These are phyloP conservation scores for Pugionium cornutum DNA, from an alignment of 345 rosid genomes.

Conservation along the genomic window DNA sequence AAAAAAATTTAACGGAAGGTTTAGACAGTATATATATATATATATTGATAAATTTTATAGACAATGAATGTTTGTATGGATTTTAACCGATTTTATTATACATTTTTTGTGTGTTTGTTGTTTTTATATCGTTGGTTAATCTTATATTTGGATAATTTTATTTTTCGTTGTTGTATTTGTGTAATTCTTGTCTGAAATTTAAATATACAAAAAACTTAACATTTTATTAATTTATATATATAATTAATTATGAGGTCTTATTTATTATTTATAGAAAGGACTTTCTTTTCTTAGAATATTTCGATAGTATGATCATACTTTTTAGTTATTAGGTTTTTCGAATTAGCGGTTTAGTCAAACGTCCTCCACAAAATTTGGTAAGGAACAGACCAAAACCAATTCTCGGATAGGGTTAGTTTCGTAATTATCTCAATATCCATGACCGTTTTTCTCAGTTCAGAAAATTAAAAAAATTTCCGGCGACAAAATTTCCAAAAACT, in stretches of 20 bases:
- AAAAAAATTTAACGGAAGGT: too few relatives aligned
- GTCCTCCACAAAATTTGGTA: slow-evolving; percentile 29
- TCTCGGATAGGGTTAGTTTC: slow-evolving; percentile 14
- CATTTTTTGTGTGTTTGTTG: too few relatives aligned
- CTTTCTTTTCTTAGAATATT: not conserved
- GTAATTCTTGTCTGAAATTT: too few relatives aligned
- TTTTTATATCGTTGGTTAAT: too few relatives aligned
- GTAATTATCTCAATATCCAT: slow-evolving; percentile 4
- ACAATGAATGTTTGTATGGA: too few relatives aligned
- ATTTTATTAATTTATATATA: too few relatives aligned
- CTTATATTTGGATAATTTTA: too few relatives aligned
- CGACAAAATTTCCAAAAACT: slow-evolving; percentile 11
- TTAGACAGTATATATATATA: too few relatives aligned
- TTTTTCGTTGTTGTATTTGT: too few relatives aligned
- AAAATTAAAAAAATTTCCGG: slow-evolving; percentile 9
- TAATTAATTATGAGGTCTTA: not conserved
- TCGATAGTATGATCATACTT: not conserved
- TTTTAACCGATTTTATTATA: too few relatives aligned
- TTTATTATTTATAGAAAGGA: not conserved
- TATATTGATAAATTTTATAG: too few relatives aligned
- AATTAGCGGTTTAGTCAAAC: slow-evolving; percentile 12
- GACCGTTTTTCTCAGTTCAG: not conserved
- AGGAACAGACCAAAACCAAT: slow-evolving; percentile 24
- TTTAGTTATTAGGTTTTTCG: not conserved
- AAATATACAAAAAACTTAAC: too few relatives aligned